Base-by-base conservation (phyloP, 495 filamentous ascomycete species). In the Jackrogersella multiformis region DNA sequence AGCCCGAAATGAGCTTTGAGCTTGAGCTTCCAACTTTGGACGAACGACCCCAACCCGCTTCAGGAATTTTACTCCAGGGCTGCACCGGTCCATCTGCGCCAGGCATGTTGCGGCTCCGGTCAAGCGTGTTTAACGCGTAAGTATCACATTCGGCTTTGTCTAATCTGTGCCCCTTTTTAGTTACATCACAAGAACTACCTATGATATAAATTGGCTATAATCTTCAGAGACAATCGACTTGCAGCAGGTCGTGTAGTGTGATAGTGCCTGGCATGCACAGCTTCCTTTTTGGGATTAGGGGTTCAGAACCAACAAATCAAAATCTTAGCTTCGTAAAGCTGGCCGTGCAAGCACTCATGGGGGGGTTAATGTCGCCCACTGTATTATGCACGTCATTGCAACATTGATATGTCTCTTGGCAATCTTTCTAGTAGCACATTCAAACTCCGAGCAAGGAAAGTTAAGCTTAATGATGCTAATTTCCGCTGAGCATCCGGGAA, bases 211-310 rank as follows among this genome's bases (percentile, higher is more conserved):
- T 48, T 30, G 30, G 32, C 24, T 66, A 58, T 66, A 56, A 54
- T 41, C n/a, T 3, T 48, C 10, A 66, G 68, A 66, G 63, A 70
- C 58, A 66, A 16, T 54, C 46, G 58, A 54, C 56, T 61, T 54
- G 59, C 68, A 66, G 61, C 68, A 66, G 62, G 52, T 59, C 53
- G 45, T 53, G 68, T 32, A 66, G 55, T 65, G 61, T 66, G 61
- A 66, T 66, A 36, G 58, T 41, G 51, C 68, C 68, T 70, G 64
- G 59, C 66, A 68, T 72, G 62, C 5, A 62, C 63, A 74, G 62
- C 72, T 74, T 70, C 72, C 72, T 64, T 28, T 66, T 74, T 57
- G 10, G 69, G 72, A 53, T 65, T 72, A 68, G 72, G 53, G 39
- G 60, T 21, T 8, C 20, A 9, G 9, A 23, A 20, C 55, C 36